Conservation (phyloP, 768 basidiomycete genomes). For the Pulveroboletus frians region DNA sequence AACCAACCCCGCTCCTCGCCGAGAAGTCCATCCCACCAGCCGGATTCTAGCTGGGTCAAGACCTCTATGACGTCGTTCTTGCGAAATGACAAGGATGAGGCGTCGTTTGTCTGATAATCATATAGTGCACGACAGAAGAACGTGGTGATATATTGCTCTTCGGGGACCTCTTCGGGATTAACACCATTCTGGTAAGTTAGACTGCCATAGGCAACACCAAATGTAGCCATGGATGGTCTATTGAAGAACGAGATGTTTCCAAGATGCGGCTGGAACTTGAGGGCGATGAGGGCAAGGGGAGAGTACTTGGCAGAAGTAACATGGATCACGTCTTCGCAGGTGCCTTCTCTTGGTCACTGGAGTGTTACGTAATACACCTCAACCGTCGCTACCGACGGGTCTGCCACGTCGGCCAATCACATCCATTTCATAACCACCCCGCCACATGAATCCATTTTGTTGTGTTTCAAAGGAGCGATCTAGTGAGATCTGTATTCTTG, state of each 20-base stretch:
- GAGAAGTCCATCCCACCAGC: constrained; percentile 98
- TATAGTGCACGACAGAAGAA: constrained; percentile 91
- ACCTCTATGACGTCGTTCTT: constrained; percentile 92
- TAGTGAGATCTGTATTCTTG: background rate
- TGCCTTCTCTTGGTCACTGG: constrained; percentile 8
- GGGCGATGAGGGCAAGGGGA: constrained; percentile 9
- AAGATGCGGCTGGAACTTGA: background rate
- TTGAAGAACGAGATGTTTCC: background rate
- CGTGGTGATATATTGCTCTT: constrained; percentile 59
- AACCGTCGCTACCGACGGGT: constrained; percentile 9
- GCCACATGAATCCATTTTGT: background rate
- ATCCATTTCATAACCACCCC: constrained; percentile 9
- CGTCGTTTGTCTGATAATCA: constrained; percentile 83
- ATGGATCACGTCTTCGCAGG: constrained; percentile 11
- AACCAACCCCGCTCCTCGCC: constrained; percentile 93
- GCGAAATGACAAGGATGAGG: constrained; percentile 82
- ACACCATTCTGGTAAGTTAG: constrained; percentile 18
- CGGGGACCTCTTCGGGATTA: constrained; percentile 32
- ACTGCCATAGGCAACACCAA: constrained; percentile 20
- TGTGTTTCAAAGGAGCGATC: background rate
- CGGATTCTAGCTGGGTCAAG: constrained; percentile 82
- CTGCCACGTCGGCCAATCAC: constrained; percentile 10
- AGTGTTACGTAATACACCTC: constrained; percentile 25
- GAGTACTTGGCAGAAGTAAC: constrained; percentile 13
- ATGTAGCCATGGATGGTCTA: constrained; percentile 21